A percentile compares a stretch with the other conserved stretches of the same genome.
Evolutionary conservation across 2,329 filamentous ascomycete species (phyloP).

Genomic region (Fonsecaea nubica): DNA sequence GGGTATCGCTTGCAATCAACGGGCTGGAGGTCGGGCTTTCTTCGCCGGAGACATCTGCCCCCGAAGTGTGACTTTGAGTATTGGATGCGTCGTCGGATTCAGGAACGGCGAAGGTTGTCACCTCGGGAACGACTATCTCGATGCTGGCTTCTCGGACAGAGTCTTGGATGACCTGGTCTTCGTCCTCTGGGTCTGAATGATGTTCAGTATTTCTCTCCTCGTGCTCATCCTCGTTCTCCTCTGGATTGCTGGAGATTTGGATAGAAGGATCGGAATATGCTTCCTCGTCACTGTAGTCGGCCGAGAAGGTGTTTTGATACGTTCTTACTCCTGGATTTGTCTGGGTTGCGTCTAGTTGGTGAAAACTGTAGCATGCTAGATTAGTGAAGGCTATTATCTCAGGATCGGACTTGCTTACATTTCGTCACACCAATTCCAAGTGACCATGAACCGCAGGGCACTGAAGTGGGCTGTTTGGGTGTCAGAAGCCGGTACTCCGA

Average conservation of each 20-base stretch:
- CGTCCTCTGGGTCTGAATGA: conserved; percentile 17
- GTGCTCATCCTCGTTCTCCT: conserved; percentile 10
- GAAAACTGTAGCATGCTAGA: conserved; percentile 3
- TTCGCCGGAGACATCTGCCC: conserved; percentile 11
- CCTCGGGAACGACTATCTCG: conserved; percentile 28
- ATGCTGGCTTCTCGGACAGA: conserved; percentile 32
- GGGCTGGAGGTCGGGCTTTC: conserved; percentile 34
- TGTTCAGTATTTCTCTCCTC: conserved; percentile 16
- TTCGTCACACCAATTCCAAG: conserved; percentile 43
- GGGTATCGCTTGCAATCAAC: background rate
- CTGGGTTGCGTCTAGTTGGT: background rate
- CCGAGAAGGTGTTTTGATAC: conserved; percentile 48
- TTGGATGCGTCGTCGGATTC: conserved; percentile 35
- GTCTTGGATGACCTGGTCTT: conserved; percentile 33
- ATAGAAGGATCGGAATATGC: conserved; percentile 13
- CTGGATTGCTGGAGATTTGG: conserved; percentile 8
- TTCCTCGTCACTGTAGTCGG: conserved; percentile 47
- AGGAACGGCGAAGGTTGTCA: conserved; percentile 33
- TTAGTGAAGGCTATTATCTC: background rate
- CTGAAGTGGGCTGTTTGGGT: conserved; percentile 22
- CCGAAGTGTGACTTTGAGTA: conserved; percentile 24
- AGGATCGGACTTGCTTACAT: conserved; percentile 26
- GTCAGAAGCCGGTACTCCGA: conserved; percentile 12
- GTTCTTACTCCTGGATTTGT: background rate
- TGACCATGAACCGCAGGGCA: conserved; percentile 43